Evolutionary conservation across 2,329 filamentous ascomycete genomes (phyloP).

Genomic region (Samsoniella hepiali): DNA sequence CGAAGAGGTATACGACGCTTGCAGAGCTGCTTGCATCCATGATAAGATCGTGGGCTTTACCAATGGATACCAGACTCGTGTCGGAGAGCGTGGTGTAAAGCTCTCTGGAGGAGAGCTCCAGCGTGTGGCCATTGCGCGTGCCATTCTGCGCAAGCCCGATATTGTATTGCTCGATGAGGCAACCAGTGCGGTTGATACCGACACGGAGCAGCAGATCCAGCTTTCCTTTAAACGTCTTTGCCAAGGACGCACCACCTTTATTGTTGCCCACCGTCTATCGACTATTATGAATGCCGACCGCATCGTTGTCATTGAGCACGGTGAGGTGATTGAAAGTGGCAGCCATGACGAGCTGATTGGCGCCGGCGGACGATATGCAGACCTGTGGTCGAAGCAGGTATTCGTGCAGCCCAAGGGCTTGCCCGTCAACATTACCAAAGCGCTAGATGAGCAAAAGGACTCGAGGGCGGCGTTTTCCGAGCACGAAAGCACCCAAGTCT

Average conservation of each 20-base stretch:
- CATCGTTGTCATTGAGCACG: slow-evolving; percentile 63
- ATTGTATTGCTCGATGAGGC: slow-evolving; percentile 77
- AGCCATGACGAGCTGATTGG: slow-evolving; percentile 57
- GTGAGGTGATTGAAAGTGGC: slow-evolving; percentile 61
- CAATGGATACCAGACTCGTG: slow-evolving; percentile 19
- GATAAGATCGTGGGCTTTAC: slow-evolving; percentile 55
- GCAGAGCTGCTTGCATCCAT: slow-evolving; percentile 54
- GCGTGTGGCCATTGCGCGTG: slow-evolving; percentile 65
- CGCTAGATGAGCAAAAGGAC: slow-evolving; percentile 14
- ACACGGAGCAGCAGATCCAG: slow-evolving; percentile 66
- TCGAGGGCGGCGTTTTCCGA: not conserved
- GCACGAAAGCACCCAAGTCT: slow-evolving; percentile 16
- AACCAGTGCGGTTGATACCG: slow-evolving; percentile 71
- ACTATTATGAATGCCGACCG: slow-evolving; percentile 68
- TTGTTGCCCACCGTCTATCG: slow-evolving; percentile 66
- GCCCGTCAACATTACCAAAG: slow-evolving; percentile 12
- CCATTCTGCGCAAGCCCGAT: slow-evolving; percentile 69
- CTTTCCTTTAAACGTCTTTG: slow-evolving; percentile 57
- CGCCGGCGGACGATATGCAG: slow-evolving; percentile 58
- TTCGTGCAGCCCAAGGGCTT: slow-evolving; percentile 31
- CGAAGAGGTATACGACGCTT: slow-evolving; percentile 53
- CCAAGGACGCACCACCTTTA: slow-evolving; percentile 61
- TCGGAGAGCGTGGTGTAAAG: slow-evolving; percentile 39
- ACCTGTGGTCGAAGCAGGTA: slow-evolving; percentile 63
- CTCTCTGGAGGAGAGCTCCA: slow-evolving; percentile 66